A percentile compares a stretch with the other conserved stretches of the same genome.
Evolutionary conservation across 225 moss, liverwort and hornwort species (phyloP).

Genomic region (Climacium dendroides): DNA sequence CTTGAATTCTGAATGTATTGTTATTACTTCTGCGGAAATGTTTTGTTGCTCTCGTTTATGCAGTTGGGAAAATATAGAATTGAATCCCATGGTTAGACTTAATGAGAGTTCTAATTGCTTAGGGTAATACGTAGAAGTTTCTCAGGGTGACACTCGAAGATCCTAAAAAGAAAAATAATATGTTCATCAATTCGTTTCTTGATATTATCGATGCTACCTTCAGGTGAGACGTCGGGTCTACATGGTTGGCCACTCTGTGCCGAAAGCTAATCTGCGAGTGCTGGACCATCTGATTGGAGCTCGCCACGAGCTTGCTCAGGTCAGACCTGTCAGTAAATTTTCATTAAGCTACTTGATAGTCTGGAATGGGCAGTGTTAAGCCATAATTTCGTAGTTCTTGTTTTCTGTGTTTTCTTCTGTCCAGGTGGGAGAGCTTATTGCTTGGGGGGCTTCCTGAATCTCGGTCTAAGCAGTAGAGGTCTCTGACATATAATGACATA

Average conservation of each 20-base stretch:
- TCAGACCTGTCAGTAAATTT: background rate
- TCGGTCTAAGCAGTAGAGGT: background rate
- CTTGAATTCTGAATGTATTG: background rate
- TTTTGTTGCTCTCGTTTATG: background rate
- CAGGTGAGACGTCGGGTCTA: slow-evolving; percentile 87
- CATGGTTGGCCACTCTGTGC: slow-evolving; percentile 90
- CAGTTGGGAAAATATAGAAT: background rate
- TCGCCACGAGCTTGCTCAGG: slow-evolving; percentile 95
- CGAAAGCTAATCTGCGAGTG: slow-evolving; percentile 88
- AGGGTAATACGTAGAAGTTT: background rate
- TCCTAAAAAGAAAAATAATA: background rate
- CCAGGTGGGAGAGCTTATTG: background rate
- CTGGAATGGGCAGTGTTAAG: background rate
- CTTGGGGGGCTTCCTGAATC: background rate
- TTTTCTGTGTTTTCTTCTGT: background rate
- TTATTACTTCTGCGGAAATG: background rate
- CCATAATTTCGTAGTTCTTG: background rate
- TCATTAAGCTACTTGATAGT: background rate
- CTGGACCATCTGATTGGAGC: slow-evolving; percentile 95
- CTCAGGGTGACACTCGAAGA: background rate
- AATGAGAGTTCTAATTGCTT: background rate
- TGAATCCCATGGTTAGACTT: background rate
- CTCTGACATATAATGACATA: background rate
- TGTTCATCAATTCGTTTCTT: background rate
- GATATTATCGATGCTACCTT: background rate